These are phyloP conservation scores for Podila minutissima DNA, from an alignment of 192 early-diverging fungal species.

Conservation along the genomic window DNA sequence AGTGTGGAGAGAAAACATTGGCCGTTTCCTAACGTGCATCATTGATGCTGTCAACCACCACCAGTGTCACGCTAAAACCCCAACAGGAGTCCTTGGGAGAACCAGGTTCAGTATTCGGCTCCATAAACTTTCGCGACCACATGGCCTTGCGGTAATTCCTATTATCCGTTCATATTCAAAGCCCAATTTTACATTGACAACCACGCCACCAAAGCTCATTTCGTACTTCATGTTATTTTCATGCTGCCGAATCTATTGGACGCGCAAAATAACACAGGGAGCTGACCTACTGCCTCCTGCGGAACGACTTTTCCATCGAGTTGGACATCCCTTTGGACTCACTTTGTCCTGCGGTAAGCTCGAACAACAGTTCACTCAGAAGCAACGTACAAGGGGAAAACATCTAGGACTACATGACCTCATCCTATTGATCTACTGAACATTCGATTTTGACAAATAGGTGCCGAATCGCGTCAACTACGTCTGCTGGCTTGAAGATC, in stretches of 20 bases:
- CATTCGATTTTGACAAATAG: slow-evolving; percentile 1
- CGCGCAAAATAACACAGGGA: slow-evolving; percentile 46
- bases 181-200: background rate
- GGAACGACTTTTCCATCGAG: slow-evolving; percentile 67
- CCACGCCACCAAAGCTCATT: background rate
- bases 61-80: slow-evolving; percentile 19
- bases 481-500: slow-evolving; percentile 73
- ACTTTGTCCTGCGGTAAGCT: slow-evolving; percentile 71
- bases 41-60: background rate
- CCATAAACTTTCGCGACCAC: slow-evolving; percentile 74
- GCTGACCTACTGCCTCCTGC: slow-evolving; percentile 68
- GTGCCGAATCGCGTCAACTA: slow-evolving; percentile 69
- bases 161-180: no score
- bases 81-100: background rate
- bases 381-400: background rate
- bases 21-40: background rate
- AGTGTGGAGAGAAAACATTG: background rate
- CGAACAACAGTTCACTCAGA: background rate
- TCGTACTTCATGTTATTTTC: no score
- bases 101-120: background rate
- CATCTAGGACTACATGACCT: background rate
- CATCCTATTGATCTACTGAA: no score
- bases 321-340: slow-evolving; percentile 75
- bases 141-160: slow-evolving; percentile 60
- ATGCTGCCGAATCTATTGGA: no score